Percentiles rank a stretch among this genome's conserved stretches.
phyloP scores from a whole-genome alignment of 805 yeast genomes.

The Candida caryicola region DNA sequence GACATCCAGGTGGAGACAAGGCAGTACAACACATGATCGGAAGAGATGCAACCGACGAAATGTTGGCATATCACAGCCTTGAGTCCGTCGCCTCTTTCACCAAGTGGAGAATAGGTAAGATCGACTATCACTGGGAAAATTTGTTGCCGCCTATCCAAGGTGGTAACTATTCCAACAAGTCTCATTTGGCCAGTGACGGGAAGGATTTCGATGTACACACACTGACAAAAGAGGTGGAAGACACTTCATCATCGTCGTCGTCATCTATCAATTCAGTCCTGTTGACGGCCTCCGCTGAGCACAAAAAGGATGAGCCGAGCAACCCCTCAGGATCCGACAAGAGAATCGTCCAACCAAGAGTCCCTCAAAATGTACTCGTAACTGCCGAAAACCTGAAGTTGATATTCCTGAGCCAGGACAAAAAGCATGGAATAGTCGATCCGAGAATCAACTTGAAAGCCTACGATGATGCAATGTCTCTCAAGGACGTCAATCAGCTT shows the following conservation, averaged over 20 bases:
- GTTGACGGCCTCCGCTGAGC: conserved; percentile 14
- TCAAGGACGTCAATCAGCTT: conserved; percentile 50
- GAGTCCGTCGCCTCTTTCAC: conserved; percentile 52
- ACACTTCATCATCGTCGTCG: conserved; percentile 8
- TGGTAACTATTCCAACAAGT: conserved; percentile 37
- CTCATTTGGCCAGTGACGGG: not conserved
- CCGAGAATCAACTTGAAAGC: conserved; percentile 52
- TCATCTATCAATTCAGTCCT: conserved; percentile 7
- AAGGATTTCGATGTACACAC: conserved; percentile 2
- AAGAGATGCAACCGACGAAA: conserved; percentile 87
- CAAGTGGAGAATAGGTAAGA: conserved; percentile 63
- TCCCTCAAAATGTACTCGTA: conserved; percentile 48
- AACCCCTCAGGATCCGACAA: conserved; percentile 49
- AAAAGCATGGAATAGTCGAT: conserved; percentile 40
- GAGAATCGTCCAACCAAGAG: conserved; percentile 45
- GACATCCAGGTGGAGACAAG: conserved; percentile 88
- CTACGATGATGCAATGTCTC: conserved; percentile 56
- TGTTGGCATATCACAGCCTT: conserved; percentile 74
- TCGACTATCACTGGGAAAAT: conserved; percentile 67
- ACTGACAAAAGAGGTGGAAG: not conserved
- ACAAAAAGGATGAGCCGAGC: conserved; percentile 10
- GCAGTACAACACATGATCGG: conserved; percentile 85
- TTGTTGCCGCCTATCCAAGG: conserved; percentile 89
- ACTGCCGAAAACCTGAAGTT: conserved; percentile 32
- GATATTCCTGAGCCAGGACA: conserved; percentile 31